These are phyloP conservation scores for Parathielavia hyrcaniae DNA, from an alignment of 495 filamentous ascomycete species.

Conservation along the genomic window DNA sequence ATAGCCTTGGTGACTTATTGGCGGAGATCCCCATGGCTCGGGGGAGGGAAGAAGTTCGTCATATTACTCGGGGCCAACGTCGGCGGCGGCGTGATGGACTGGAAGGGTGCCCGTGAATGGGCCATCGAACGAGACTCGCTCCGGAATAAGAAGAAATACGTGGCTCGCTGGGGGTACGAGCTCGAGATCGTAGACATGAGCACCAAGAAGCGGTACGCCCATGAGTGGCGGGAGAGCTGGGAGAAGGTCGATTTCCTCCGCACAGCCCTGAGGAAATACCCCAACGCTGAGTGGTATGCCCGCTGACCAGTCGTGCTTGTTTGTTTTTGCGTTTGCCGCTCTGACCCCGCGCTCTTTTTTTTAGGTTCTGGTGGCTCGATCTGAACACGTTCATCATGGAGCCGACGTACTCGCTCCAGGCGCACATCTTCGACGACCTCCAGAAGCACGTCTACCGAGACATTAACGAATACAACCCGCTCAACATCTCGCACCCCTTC, in stretches of 20 bases:
- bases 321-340: neutral
- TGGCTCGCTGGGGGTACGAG: conserved; percentile 84
- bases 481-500: conserved; percentile 85
- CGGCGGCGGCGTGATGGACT: conserved; percentile 97
- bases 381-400: conserved; percentile 99
- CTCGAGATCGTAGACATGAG: conserved; percentile 96
- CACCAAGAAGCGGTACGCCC: conserved; percentile 95
- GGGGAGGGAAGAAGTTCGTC: conserved; percentile 85
- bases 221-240: conserved; percentile 99
- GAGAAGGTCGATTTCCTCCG: conserved; percentile 96
- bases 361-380: conserved; percentile 98
- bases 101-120: conserved; percentile 97
- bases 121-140: conserved; percentile 95
- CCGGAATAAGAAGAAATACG: conserved; percentile 87
- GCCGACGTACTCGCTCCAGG: conserved; percentile 79
- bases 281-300: conserved; percentile 87
- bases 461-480: conserved; percentile 91
- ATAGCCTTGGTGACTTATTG: conserved; percentile 45
- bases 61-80: conserved; percentile 91
- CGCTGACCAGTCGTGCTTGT: neutral
- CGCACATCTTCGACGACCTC: conserved; percentile 81
- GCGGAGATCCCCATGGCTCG: conserved; percentile 48
- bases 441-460: conserved; percentile 78
- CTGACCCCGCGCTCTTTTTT: conserved; percentile 25
- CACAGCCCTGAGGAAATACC: conserved; percentile 86